A percentile compares a stretch with the other conserved stretches of the same genome.
These are phyloP conservation scores for Eimeria acervulina DNA, from an alignment of 169 alveolate species.

Conservation along the genomic window DNA sequence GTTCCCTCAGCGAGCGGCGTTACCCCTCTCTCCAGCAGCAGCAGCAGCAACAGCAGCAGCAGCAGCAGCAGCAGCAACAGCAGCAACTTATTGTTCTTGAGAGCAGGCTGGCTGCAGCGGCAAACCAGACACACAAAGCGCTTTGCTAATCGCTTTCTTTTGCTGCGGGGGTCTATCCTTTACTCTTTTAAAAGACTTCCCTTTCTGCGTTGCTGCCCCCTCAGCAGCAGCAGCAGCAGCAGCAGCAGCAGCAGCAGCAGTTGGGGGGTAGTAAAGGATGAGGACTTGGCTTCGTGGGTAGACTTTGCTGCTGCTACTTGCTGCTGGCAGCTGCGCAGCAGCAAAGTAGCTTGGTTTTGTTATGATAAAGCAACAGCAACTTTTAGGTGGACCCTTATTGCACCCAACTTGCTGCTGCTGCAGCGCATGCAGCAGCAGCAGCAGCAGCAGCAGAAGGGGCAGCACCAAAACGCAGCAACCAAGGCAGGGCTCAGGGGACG, in stretches of 20 bases:
- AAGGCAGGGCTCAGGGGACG: no score
- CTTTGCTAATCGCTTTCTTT: constrained; percentile 58
- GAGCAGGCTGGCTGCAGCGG: constrained; percentile 77
- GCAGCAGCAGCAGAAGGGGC: background rate
- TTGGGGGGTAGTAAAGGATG: background rate
- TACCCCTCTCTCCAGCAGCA: constrained; percentile 11
- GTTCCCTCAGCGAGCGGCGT: background rate
- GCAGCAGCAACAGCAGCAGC: constrained; percentile 56
- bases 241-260: constrained; percentile 29
- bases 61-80: constrained; percentile 13
- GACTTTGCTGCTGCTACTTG: constrained; percentile 78
- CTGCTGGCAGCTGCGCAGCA: constrained; percentile 65
- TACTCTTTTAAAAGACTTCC: constrained; percentile 56
- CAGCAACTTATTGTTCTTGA: constrained; percentile 33
- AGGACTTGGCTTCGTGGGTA: constrained; percentile 15
- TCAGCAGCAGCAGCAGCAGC: constrained; percentile 19
- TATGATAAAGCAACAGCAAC: constrained; percentile 59
- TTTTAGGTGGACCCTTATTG: constrained; percentile 58
- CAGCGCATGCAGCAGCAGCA: constrained; percentile 21
- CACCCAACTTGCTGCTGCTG: constrained; percentile 42
- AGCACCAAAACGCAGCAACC: constrained; percentile 4
- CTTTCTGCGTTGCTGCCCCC: no score
- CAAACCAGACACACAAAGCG: constrained; percentile 64
- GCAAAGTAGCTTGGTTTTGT: background rate
- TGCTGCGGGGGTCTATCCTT: constrained; percentile 35